phyloP scores from a whole-genome alignment of 2,329 filamentous ascomycete species.

The Thelonectria blattea region DNA sequence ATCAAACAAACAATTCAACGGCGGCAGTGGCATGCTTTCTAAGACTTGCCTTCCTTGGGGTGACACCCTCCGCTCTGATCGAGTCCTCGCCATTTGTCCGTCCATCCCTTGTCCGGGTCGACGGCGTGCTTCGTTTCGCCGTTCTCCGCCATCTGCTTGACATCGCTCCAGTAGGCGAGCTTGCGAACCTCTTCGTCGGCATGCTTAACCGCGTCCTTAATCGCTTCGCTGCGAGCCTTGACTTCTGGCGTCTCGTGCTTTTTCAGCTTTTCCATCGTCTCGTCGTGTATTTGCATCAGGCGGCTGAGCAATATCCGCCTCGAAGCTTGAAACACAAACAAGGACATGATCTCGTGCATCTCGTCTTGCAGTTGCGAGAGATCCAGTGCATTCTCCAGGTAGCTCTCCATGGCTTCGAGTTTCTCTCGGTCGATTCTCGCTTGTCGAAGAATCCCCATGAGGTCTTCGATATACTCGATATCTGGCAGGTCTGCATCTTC shows the following conservation, averaged over 20 bases:
- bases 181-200: constrained; percentile 81
- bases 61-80: constrained; percentile 58
- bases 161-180: constrained; percentile 88
- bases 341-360: constrained; percentile 85
- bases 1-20: constrained; percentile 4
- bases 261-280: constrained; percentile 47
- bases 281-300: constrained; percentile 64
- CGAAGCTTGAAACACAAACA: constrained; percentile 89
- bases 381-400: constrained; percentile 80
- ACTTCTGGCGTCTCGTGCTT: constrained; percentile 45
- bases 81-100: constrained; percentile 56
- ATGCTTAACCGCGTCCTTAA: constrained; percentile 76
- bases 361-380: constrained; percentile 74
- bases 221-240: constrained; percentile 63
- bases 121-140: constrained; percentile 55
- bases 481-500: constrained; percentile 62
- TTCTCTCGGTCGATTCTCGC: constrained; percentile 90
- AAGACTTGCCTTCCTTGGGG: constrained; percentile 36
- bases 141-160: constrained; percentile 69
- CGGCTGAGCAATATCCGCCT: constrained; percentile 76
- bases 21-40: constrained; percentile 32
- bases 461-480: constrained; percentile 67
- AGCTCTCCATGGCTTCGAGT: constrained; percentile 80
- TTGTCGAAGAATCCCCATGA: constrained; percentile 71
- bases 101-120: constrained; percentile 44